These are phyloP conservation scores for Pythium pyrilobum DNA, from an alignment of 352 stramenopile species.

Conservation along the genomic window DNA sequence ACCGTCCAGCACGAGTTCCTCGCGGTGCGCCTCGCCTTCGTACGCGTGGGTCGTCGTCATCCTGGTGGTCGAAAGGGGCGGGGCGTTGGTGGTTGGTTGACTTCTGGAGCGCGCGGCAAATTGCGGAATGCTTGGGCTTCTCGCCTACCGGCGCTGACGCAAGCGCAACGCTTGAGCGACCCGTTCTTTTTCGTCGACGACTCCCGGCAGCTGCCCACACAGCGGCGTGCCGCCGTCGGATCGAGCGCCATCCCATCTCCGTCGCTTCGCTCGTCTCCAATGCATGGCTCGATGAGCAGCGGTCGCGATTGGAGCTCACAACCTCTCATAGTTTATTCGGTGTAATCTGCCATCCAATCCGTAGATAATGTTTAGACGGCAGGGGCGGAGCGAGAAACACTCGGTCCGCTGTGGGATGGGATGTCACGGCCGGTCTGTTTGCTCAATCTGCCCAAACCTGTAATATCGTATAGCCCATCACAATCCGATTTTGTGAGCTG, in stretches of 20 bases:
- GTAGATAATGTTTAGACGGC: conserved; percentile 14
- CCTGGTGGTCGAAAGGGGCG: background rate
- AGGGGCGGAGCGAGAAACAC: no score
- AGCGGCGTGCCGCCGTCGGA: background rate
- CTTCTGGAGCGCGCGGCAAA: no score
- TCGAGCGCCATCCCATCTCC: background rate
- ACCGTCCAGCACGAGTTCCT: conserved; percentile 52
- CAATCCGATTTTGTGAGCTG: background rate
- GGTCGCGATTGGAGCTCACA: conserved; percentile 1
- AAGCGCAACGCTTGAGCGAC: no score
- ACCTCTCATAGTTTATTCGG: conserved; percentile 8
- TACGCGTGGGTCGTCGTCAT: conserved; percentile 8
- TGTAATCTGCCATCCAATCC: conserved; percentile 1
- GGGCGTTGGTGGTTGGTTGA: background rate
- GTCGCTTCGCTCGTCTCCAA: conserved; percentile 11
- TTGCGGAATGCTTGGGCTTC: conserved; percentile 11
- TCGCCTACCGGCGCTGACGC: no score
- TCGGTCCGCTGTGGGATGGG: no score
- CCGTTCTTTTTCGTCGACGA: conserved; percentile 16
- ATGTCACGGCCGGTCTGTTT: no score
- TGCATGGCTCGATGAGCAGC: no score
- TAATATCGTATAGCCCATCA: background rate
- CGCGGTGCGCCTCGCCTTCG: conserved; percentile 12
- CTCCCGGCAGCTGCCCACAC: background rate
- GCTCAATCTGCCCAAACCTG: conserved; percentile 10